Conservation (phyloP, 345 rosid genomes). For the Moringa oleifera region DNA sequence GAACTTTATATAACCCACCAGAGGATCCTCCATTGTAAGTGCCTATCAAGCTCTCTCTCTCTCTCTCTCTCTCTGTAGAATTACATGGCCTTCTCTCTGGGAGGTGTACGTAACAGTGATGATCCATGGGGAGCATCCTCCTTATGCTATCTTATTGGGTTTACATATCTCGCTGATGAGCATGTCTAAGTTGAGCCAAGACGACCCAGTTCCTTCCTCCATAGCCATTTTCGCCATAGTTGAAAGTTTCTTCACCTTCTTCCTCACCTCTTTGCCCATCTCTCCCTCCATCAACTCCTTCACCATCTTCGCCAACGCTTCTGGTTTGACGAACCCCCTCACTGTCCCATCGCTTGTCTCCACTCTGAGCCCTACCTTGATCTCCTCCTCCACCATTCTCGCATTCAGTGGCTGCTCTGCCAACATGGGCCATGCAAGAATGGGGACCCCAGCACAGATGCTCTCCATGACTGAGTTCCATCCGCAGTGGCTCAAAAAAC, state of each 20-base stretch:
- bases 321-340: slow-evolving; percentile 41
- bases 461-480: slow-evolving; percentile 81
- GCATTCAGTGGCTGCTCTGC: slow-evolving; percentile 75
- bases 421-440: slow-evolving; percentile 76
- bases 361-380: slow-evolving; percentile 52
- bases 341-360: slow-evolving; percentile 36
- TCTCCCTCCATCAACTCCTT: slow-evolving; percentile 67
- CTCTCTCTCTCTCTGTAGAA: no score
- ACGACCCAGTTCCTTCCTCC: slow-evolving; percentile 51
- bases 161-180: slow-evolving; percentile 34
- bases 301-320: slow-evolving; percentile 41
- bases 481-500: slow-evolving; percentile 80
- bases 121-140: no score
- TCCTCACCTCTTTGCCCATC: slow-evolving; percentile 34
- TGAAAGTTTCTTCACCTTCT: slow-evolving; percentile 35
- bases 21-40: no score
- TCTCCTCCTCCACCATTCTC: slow-evolving; percentile 56
- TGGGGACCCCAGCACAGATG: slow-evolving; percentile 64
- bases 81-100: no score
- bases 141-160: no score
- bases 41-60: no score
- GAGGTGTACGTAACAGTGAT: no score
- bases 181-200: slow-evolving; percentile 47
- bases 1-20: no score
- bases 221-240: slow-evolving; percentile 46